Base-by-base conservation (phyloP, 129 eudicot genomes). In the Saussurea involucrata region DNA sequence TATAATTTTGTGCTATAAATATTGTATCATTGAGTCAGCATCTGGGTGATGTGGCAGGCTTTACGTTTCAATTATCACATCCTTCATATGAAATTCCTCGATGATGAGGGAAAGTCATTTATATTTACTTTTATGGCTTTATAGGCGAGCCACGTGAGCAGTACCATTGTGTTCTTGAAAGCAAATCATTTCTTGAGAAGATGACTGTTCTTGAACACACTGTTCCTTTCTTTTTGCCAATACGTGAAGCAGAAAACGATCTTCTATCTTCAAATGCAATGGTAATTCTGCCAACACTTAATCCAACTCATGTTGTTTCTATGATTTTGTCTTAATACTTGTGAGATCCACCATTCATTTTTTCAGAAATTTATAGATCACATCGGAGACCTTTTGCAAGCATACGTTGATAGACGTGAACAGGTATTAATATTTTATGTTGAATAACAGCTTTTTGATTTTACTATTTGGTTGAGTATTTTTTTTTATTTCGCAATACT, bases 111-210 rank as follows among this genome's bases (percentile, higher is more conserved):
- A 10, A 57, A 25, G 40, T 77, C 33, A 18, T 27, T 8, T 21
- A 5, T 25, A 15, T 65, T 64, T 71, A 6, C n/a, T 27, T 60
- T 20, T 33, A 74, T 40, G 13, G 65, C 63, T 72, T 71, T 77
- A 27, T 91, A 92, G 97, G 97, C 34, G 96, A 94, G 79, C 90
- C 96, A 53, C 91, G 97, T 71, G 98, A 91, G 81, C 80, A 79
- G 17, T 95, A 89, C 76, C 97, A 95, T 78, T 95, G 98, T 85
- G 94, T 95, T 76, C 97, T 95, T 69, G 98, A 95, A 83, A 95
- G 98, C 90, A 95, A 91, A 74, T 95, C 98, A 25, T 95, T 95
- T 83, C 92, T 95, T 63, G 96, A 95, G 86, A 95, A 95, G 84
- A 95, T 95, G 98, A 91, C 87, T 60, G 96, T 95, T 57, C 86